Evolutionary conservation across 257 asterid species (phyloP), one percentile per base, ranked within the genome.

Genomic region (Knoxia roxburghii): DNA sequence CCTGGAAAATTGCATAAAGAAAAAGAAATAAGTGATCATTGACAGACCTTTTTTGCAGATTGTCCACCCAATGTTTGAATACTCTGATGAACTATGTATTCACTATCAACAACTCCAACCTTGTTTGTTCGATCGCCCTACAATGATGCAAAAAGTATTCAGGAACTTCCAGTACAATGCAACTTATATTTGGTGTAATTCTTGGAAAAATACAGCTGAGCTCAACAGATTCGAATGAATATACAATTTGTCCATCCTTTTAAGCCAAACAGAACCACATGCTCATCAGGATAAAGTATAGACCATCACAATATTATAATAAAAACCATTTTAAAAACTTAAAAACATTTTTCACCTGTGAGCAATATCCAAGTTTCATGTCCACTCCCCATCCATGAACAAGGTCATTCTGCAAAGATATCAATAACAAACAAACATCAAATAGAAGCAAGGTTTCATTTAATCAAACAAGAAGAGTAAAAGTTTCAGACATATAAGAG

Each of bases 311-410:
- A 24, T 9, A 29, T 2, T 60, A 41, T 39, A 29, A 27, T 51
- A 24, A 23, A 57, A 69, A 55, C 21, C 35, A 40, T 63, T 40
- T 30, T 9, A 39, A 40, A 63, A 65, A 41, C 43, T 53, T 35
- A 21, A 21, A 39, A 23, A 43, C 32, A 69, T 53, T 15, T 43
- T 49, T 58, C 68, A 87, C 98, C 96, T 88, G 98, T 56, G 96
- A 96, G 73, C 99, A 94, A 77, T 90, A 94, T 15, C 99, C 99
- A 21, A 94, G 92, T 77, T 89, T 94, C 87, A 94, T 94, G 85
- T 94, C 99, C 96, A 94, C 63, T 72, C 99, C 99, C 99, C 99
- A 94, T 71, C 99, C 99, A 78, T 90, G 99, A 75, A 94, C 97
- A 74, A 94, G 99, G 84, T 94, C 99, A 78, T 85, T 94, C 99